Evolutionary conservation across 2,329 filamentous ascomycete genomes (phyloP), one percentile per base, ranked within the genome.

Genomic region (Aspergillus sp.): DNA sequence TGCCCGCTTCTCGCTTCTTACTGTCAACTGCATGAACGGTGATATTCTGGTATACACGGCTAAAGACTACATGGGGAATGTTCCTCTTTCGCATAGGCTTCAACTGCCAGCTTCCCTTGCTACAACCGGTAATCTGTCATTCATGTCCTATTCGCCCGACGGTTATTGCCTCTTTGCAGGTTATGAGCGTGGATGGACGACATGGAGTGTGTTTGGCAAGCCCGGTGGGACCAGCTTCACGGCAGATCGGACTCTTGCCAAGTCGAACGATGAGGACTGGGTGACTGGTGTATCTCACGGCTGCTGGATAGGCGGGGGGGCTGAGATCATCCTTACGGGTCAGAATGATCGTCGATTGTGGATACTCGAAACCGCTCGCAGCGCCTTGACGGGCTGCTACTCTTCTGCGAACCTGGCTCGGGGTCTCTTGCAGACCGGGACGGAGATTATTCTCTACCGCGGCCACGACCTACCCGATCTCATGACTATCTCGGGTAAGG

Each of bases 121-220:
- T 17, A 84, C 86, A 15, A 88, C 91, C 1, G 95, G 95, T 0
- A 75, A 78, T 11, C 79, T 97, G 54, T 92, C 86, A 2, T 90
- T 88, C 30, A 77, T 99, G 65, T 87, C 80, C 62, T 99, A 96
- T 79, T 97, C 95, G 1, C 92, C 94, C 0, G 95, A 99, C 74
- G 95, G 95, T 17, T 97, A 98, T 75, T 96, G 93, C 73, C 83
- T 99, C 8, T 97, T 99, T 76, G 92, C 90, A 47, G 95, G 94
- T 1, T 98, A 94, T 71, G 89, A 95, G 69, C 88, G 89, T 60
- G 96, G 95, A 0, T 99, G 95, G 95, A 90, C 91, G 4, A 94
- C 88, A 50, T 99, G 94, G 94, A 98, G 94, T 73, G 95, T 98
- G 39, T 99, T 96, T 76, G 95, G 95, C 36, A 97, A 96, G 75